Conservation (phyloP, 495 filamentous ascomycete species). For the Penicillium fimorum region DNA sequence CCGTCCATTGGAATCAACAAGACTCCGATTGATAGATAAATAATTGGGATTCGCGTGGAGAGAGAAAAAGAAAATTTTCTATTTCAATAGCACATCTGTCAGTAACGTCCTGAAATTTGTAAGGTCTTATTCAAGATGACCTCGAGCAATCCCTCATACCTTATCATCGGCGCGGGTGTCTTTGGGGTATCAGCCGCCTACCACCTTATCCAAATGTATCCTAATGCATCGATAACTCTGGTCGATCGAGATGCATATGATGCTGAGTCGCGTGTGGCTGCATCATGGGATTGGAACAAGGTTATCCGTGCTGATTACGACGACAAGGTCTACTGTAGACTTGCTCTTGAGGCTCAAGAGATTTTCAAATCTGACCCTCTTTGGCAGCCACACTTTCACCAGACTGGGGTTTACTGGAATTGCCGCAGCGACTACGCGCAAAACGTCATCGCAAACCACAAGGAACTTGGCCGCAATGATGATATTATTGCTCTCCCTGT, state of each 20-base stretch:
- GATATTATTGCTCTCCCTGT: slow-evolving; percentile 41
- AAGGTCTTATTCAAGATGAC: slow-evolving; percentile 16
- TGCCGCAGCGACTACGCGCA: slow-evolving; percentile 45
- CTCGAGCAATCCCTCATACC: slow-evolving; percentile 39
- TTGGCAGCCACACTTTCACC: slow-evolving; percentile 54
- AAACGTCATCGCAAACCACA: slow-evolving; percentile 50
- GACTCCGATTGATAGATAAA: background rate
- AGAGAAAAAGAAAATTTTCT: background rate
- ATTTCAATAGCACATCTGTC: background rate
- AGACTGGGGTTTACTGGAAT: slow-evolving; percentile 53
- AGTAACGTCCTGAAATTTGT: background rate
- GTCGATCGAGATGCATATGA: slow-evolving; percentile 55
- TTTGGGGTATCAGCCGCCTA: slow-evolving; percentile 66
- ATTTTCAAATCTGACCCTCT: slow-evolving; percentile 54
- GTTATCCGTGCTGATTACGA: slow-evolving; percentile 65
- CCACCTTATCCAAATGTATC: slow-evolving; percentile 52
- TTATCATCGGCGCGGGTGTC: slow-evolving; percentile 64
- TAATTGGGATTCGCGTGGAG: background rate
- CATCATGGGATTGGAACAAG: slow-evolving; percentile 68
- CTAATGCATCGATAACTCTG: slow-evolving; percentile 52
- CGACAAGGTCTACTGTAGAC: slow-evolving; percentile 53
- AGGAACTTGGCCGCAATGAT: slow-evolving; percentile 40
- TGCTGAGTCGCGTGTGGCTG: slow-evolving; percentile 45
- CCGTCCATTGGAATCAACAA: background rate
- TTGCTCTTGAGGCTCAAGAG: slow-evolving; percentile 57